These are phyloP conservation scores for Auriscalpium microsporum DNA, from an alignment of 768 basidiomycete genomes.

Conservation along the genomic window DNA sequence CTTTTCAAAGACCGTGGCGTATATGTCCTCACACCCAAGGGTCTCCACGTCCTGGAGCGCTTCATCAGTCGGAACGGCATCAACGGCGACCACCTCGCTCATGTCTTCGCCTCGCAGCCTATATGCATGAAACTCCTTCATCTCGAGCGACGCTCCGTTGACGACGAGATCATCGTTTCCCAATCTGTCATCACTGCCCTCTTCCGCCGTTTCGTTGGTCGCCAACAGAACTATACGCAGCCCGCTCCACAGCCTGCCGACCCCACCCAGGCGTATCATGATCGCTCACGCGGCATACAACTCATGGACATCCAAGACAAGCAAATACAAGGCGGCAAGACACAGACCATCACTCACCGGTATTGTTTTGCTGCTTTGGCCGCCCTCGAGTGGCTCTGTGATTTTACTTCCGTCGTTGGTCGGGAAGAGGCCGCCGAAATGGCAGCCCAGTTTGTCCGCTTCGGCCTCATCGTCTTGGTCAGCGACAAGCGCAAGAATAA, in stretches of 20 bases:
- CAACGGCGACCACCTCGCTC: conserved; percentile 84
- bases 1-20: conserved; percentile 98
- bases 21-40: conserved; percentile 93
- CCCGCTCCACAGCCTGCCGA: conserved; percentile 42
- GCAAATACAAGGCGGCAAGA: conserved; percentile 33
- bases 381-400: conserved; percentile 94
- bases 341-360: conserved; percentile 40
- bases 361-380: conserved; percentile 80
- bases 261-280: conserved; percentile 65
- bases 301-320: conserved; percentile 68
- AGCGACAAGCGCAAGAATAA: conserved; percentile 89
- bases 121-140: conserved; percentile 98
- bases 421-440: conserved; percentile 96
- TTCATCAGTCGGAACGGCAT: conserved; percentile 99
- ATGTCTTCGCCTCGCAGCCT: conserved; percentile 84
- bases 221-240: conserved; percentile 69
- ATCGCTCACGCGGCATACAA: conserved; percentile 66
- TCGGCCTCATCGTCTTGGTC: conserved; percentile 81
- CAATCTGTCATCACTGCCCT: conserved; percentile 90
- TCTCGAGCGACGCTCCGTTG: conserved; percentile 82
- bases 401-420: conserved; percentile 93
- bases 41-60: conserved; percentile 96
- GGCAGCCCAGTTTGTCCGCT: conserved; percentile 95
- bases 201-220: conserved; percentile 92
- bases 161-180: conserved; percentile 97